phyloP scores from a whole-genome alignment of 2,329 filamentous ascomycete genomes.

The Claviceps sp. region DNA sequence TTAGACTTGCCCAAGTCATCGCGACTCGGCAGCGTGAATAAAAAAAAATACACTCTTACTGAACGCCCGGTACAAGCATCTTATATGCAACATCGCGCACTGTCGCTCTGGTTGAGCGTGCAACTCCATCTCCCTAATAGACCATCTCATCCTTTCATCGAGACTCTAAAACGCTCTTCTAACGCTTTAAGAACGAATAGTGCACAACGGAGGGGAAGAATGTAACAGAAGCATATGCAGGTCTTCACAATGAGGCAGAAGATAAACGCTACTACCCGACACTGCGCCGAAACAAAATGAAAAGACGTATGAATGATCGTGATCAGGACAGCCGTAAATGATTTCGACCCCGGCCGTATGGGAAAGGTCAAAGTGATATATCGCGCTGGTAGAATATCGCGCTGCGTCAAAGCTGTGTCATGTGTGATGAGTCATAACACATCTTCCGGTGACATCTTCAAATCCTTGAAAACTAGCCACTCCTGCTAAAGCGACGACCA shows the following conservation, averaged over 20 bases:
- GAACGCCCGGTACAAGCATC: slow-evolving; percentile 15
- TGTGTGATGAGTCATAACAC: neutral
- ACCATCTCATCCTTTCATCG: neutral
- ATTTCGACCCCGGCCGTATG: neutral
- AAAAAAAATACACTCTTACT: neutral
- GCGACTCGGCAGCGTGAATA: neutral
- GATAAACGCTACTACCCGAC: neutral
- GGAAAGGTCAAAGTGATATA: neutral
- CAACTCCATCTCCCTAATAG: too few species aligned
- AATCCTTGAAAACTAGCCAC: slow-evolving; percentile 2
- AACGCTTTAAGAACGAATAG: neutral
- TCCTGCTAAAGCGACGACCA: slow-evolving; percentile 64
- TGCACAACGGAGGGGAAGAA: slow-evolving; percentile 2
- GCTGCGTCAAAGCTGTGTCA: too few species aligned
- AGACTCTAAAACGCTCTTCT: neutral
- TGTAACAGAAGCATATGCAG: slow-evolving; percentile 1
- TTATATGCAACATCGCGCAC: slow-evolving; percentile 9
- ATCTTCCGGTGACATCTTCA: neutral
- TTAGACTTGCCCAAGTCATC: slow-evolving; percentile 3
- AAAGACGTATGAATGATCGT: neutral
- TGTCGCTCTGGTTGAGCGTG: too few species aligned
- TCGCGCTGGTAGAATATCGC: too few species aligned
- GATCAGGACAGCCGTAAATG: neutral
- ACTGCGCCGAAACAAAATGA: neutral
- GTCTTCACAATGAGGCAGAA: neutral